These are phyloP conservation scores for Capronia coronata DNA, from an alignment of 2,329 filamentous ascomycete genomes.

Conservation along the genomic window DNA sequence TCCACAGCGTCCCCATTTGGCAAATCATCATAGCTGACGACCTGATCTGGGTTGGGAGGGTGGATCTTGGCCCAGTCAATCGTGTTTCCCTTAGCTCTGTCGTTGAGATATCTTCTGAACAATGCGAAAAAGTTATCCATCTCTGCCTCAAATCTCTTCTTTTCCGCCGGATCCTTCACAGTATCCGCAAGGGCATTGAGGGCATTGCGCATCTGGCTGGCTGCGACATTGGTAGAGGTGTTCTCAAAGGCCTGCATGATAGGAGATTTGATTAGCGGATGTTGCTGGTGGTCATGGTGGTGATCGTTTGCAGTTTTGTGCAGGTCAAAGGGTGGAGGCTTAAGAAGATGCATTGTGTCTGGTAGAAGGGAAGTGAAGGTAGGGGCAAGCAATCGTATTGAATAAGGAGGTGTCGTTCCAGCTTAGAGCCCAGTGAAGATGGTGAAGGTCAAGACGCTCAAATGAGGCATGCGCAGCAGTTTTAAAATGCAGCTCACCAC, in stretches of 20 bases:
- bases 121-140: constrained; percentile 99
- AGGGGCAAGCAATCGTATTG: constrained; percentile 15
- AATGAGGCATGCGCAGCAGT: background rate
- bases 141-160: constrained; percentile 89
- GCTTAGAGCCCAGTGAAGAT: constrained; percentile 6
- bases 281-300: background rate
- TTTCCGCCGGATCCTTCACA: constrained; percentile 67
- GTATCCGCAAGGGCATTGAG: constrained; percentile 88
- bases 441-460: constrained; percentile 3
- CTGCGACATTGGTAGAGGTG: constrained; percentile 95
- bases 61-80: constrained; percentile 97
- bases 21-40: constrained; percentile 88
- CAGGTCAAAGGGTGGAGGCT: constrained; percentile 6
- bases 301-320: background rate
- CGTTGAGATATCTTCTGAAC: constrained; percentile 96
- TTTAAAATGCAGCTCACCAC: background rate
- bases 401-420: background rate
- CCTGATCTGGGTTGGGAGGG: constrained; percentile 85
- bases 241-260: constrained; percentile 85
- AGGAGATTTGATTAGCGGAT: constrained; percentile 20
- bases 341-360: background rate
- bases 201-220: constrained; percentile 97
- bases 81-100: constrained; percentile 95
- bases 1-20: constrained; percentile 83
- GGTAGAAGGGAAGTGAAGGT: background rate